Percentiles rank a stretch among this genome's conserved stretches.
These are phyloP conservation scores for Danielia reshetovae DNA, from an alignment of 805 yeast species.

Conservation along the genomic window DNA sequence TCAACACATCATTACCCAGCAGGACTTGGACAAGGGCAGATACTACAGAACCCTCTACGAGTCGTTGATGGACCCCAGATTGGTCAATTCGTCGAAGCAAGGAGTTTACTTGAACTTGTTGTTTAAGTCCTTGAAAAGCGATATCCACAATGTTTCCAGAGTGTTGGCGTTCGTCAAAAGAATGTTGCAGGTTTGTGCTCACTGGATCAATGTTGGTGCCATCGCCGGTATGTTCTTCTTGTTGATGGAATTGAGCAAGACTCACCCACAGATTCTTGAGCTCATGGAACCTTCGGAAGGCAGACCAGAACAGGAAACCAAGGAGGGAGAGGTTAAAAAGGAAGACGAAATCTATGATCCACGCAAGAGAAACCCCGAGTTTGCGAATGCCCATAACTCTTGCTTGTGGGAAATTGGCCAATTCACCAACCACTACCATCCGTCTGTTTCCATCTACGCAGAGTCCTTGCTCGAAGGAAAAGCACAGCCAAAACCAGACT, in stretches of 20 bases:
- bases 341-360: constrained; percentile 58
- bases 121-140: constrained; percentile 77
- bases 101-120: constrained; percentile 85
- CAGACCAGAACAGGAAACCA: constrained; percentile 39
- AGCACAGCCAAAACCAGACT: constrained; percentile 71
- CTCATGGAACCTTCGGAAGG: constrained; percentile 50
- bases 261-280: constrained; percentile 63
- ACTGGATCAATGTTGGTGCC: constrained; percentile 87
- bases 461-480: constrained; percentile 52
- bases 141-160: constrained; percentile 50
- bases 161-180: constrained; percentile 89
- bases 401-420: constrained; percentile 84
- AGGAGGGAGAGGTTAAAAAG: constrained; percentile 4
- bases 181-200: constrained; percentile 75
- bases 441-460: constrained; percentile 83
- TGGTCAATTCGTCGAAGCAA: constrained; percentile 85
- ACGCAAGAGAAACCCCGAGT: constrained; percentile 87
- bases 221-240: constrained; percentile 78
- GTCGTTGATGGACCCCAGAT: constrained; percentile 77
- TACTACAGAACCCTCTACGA: constrained; percentile 88
- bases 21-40: constrained; percentile 57
- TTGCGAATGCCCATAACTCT: constrained; percentile 76
- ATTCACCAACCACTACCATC: constrained; percentile 82
- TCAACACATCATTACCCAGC: constrained; percentile 68
- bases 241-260: constrained; percentile 62